These are phyloP conservation scores for Imleria badia DNA, from an alignment of 768 basidiomycete genomes.

Conservation along the genomic window DNA sequence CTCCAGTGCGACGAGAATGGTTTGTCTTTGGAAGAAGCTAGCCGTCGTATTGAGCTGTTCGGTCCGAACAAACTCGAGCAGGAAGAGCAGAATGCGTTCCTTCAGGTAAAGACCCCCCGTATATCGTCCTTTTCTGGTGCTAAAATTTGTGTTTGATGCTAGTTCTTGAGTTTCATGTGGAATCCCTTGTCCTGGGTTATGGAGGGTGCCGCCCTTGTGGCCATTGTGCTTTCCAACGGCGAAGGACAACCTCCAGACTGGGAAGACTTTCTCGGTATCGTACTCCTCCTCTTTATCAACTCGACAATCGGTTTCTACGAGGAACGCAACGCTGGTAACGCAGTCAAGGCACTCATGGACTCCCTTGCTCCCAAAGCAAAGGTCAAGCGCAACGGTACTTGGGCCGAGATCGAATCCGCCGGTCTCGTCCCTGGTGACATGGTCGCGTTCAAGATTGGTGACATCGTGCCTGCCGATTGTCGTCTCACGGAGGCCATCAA, in stretches of 20 bases:
- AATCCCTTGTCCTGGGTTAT: slow-evolving; percentile 99
- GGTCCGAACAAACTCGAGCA: slow-evolving; percentile 94
- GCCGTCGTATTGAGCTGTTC: slow-evolving; percentile 85
- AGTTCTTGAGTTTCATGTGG: slow-evolving; percentile 99
- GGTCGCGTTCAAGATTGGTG: slow-evolving; percentile 98
- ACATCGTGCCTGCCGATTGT: slow-evolving; percentile 97
- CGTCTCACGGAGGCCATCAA: slow-evolving; percentile 96
- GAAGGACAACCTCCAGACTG: slow-evolving; percentile 85
- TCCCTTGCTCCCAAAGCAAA: slow-evolving; percentile 97
- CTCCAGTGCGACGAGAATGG: slow-evolving; percentile 88
- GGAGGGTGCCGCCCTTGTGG: slow-evolving; percentile 94
- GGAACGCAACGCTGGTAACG: slow-evolving; percentile 95
- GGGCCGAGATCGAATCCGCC: slow-evolving; percentile 90
- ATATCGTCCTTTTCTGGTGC: not conserved
- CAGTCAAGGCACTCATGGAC: slow-evolving; percentile 99
- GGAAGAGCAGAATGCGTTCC: slow-evolving; percentile 88
- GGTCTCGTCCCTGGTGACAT: slow-evolving; percentile 94
- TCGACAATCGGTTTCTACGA: slow-evolving; percentile 98
- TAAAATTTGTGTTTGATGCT: not conserved
- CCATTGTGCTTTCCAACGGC: slow-evolving; percentile 96
- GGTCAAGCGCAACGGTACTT: slow-evolving; percentile 80
- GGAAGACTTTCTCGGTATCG: slow-evolving; percentile 97
- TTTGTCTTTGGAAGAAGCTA: slow-evolving; percentile 71
- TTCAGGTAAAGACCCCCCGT: slow-evolving; percentile 56
- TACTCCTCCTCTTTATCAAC: slow-evolving; percentile 89